Base-by-base conservation (phyloP, 1,284 basidiomycete genomes). In the Athelia sp. region DNA sequence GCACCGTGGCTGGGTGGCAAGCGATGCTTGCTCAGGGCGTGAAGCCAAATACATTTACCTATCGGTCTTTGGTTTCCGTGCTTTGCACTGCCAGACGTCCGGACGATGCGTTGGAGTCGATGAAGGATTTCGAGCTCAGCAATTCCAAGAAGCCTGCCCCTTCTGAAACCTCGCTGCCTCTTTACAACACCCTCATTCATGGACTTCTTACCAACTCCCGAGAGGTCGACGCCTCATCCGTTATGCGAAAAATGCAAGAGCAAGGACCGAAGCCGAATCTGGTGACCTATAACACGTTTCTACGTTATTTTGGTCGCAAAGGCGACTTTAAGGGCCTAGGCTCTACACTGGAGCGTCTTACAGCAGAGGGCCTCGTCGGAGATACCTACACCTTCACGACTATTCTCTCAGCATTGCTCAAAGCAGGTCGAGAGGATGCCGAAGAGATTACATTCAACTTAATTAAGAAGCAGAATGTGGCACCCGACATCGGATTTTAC, bases 361-460 rank as follows among this genome's bases (percentile, higher is more conserved):
- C 73, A 18, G 65, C 70, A 3, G 70, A 67, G 2, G 74, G 73
- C 0, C 59, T 93, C 29, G 57, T 64, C 10, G 88, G 88, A 8
- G 90, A 94, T 59, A 79, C 85, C 3, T 81, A 85, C 64, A 93
- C 86, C 0, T 94, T 84, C 63, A 89, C 90, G 2, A 89, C 83
- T 3, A 75, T 94, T 23, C 79, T 93, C 11, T 79, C 84, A 21
- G 85, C 87, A 1, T 63, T 93, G 50, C 75, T 88, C 29, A 81
- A 80, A 54, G 77, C 79, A 6, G 78, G 81, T n/a, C 75, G 81
- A 46, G 65, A 76, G 24, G 83, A 92, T 56, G 83, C 88, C 2
- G 75, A 80, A 2, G 71, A 76, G 31, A 69, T 78, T 34, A 75
- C 90, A 18, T 64, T 90, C 35, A 68, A 72, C 43, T 70, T 87